Evolutionary conservation across 2,329 filamentous ascomycete genomes (phyloP).

Genomic region (Talaromyces sp.): DNA sequence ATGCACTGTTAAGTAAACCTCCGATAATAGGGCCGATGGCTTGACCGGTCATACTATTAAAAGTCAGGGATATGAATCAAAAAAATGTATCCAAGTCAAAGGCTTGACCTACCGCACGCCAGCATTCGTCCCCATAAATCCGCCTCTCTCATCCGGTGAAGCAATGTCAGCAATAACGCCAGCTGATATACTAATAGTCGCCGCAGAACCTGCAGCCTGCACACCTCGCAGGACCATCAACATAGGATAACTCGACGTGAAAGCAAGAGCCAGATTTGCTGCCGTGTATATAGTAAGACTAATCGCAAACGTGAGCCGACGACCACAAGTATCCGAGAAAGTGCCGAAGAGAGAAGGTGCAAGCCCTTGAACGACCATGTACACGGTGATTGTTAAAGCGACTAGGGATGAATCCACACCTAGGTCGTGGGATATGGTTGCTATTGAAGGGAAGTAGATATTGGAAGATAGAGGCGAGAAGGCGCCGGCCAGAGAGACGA

Average conservation of each 20-base stretch:
- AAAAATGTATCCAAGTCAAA: neutral
- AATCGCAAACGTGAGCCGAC: constrained; percentile 30
- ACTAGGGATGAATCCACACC: constrained; percentile 23
- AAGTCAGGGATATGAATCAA: neutral
- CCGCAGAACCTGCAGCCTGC: constrained; percentile 29
- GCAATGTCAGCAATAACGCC: constrained; percentile 34
- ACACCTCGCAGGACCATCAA: constrained; percentile 30
- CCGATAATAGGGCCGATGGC: constrained; percentile 32
- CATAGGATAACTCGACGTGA: constrained; percentile 29
- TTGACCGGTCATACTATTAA: constrained; percentile 22
- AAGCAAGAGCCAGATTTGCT: constrained; percentile 32
- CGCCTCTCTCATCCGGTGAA: constrained; percentile 29
- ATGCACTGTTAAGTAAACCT: constrained; percentile 24
- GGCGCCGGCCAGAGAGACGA: constrained; percentile 39
- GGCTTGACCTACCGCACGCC: constrained; percentile 18
- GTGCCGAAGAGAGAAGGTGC: constrained; percentile 31
- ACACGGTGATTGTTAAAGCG: constrained; percentile 31
- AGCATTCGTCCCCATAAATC: constrained; percentile 28
- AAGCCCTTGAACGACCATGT: constrained; percentile 29
- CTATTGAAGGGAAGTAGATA: constrained; percentile 30
- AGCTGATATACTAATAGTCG: constrained; percentile 29
- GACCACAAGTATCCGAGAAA: constrained; percentile 30
- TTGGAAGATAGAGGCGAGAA: constrained; percentile 46
- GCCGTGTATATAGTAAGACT: constrained; percentile 29
- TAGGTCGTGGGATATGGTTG: constrained; percentile 23